Conservation (phyloP, 2,329 filamentous ascomycete species). For the Cytospora mali region DNA sequence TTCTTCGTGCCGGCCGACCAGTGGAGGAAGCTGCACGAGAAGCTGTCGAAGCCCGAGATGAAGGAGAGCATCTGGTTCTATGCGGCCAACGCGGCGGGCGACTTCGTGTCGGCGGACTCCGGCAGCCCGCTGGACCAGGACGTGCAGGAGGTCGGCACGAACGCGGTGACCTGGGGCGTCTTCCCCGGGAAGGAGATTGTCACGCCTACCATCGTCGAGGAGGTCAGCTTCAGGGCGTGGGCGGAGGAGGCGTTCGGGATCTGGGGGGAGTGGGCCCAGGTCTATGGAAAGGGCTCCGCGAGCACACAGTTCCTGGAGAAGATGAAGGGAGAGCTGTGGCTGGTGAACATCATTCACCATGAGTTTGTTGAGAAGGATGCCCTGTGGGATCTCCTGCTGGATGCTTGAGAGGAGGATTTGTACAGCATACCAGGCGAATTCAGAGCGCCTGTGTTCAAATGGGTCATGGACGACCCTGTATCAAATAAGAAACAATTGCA, state of each 20-base stretch:
- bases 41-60: constrained; percentile 60
- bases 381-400: constrained; percentile 69
- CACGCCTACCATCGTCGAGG: constrained; percentile 94
- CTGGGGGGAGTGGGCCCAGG: constrained; percentile 89
- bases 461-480: background rate
- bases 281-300: constrained; percentile 71
- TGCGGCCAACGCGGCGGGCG: constrained; percentile 76
- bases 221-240: constrained; percentile 92
- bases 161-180: constrained; percentile 95
- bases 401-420: constrained; percentile 8
- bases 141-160: constrained; percentile 62
- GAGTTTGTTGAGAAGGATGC: constrained; percentile 72
- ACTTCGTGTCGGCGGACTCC: constrained; percentile 72
- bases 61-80: constrained; percentile 81
- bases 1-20: constrained; percentile 81
- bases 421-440: constrained; percentile 29
- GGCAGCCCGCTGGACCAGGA: constrained; percentile 31
- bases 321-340: constrained; percentile 72
- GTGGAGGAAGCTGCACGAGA: constrained; percentile 68
- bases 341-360: constrained; percentile 90
- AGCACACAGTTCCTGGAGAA: constrained; percentile 72
- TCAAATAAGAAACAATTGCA: background rate
- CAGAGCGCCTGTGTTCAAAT: background rate
- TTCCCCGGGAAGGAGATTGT: constrained; percentile 96
- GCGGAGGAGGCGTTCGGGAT: constrained; percentile 94